phyloP scores from a whole-genome alignment of 1,284 basidiomycete species.

The Puccinia brachypodii region DNA sequence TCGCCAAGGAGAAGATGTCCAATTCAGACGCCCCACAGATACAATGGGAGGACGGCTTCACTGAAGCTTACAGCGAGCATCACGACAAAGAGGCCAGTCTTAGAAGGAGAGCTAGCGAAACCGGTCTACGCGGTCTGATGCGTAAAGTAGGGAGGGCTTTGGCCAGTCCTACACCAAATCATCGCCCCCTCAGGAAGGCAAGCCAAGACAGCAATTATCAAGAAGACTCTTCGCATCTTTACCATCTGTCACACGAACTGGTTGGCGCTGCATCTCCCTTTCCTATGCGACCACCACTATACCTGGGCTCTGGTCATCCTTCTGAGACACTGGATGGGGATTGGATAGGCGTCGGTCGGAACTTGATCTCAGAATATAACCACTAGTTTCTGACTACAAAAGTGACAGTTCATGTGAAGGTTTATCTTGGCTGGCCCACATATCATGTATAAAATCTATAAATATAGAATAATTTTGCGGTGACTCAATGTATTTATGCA shows the following conservation, averaged over 20 bases:
- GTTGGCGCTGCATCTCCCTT: conserved; percentile 46
- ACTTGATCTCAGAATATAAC: not conserved
- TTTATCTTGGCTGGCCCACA: too few relatives aligned
- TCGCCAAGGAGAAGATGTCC: not conserved
- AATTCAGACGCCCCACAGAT: not conserved
- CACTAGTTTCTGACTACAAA: too few relatives aligned
- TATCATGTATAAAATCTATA: too few relatives aligned
- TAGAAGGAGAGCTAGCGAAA: not conserved
- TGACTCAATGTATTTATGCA: too few relatives aligned
- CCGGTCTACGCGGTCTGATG: not conserved
- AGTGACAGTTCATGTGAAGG: too few relatives aligned
- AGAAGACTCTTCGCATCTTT: not conserved
- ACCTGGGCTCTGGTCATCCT: not conserved
- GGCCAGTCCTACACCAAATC: not conserved
- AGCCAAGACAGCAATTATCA: not conserved
- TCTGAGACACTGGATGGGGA: not conserved
- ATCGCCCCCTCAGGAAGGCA: not conserved
- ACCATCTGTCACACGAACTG: conserved; percentile 36
- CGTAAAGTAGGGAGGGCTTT: not conserved
- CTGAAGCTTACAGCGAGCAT: not conserved
- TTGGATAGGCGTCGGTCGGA: conserved; percentile 6
- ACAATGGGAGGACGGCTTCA: not conserved
- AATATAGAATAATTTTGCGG: too few relatives aligned
- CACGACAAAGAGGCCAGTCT: not conserved
- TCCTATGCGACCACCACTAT: conserved; percentile 39